Evolutionary conservation across 306 rosid genomes (phyloP).

Genomic region (Acacia acuminata): DNA sequence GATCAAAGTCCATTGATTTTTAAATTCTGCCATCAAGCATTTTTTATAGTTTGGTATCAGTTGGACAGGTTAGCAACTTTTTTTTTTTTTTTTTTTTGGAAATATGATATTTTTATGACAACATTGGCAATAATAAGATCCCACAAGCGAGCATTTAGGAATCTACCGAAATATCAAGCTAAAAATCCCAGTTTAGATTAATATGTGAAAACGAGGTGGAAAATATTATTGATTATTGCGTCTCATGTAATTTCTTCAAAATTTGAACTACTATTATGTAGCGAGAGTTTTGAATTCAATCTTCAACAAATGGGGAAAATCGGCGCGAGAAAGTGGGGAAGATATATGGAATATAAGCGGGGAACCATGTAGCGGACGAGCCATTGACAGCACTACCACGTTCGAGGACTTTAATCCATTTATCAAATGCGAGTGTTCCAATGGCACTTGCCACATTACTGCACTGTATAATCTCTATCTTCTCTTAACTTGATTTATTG

Average conservation of each 20-base stretch:
- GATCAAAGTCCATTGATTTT: no score
- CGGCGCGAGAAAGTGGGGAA: constrained; percentile 9
- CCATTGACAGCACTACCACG: constrained; percentile 31
- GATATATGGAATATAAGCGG: constrained; percentile 67
- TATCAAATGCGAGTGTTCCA: constrained; percentile 68
- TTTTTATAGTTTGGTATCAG: no score
- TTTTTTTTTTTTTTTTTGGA: no score
- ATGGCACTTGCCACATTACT: constrained; percentile 59
- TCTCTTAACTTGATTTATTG: neutral
- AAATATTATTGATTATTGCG: neutral
- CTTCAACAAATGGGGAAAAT: constrained; percentile 55
- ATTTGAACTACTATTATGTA: constrained; percentile 21
- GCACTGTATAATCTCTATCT: constrained; percentile 45
- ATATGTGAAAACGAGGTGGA: neutral
- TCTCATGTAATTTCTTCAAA: neutral
- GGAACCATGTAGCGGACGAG: constrained; percentile 70
- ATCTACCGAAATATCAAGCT: no score
- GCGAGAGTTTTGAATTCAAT: constrained; percentile 64
- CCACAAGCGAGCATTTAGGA: no score
- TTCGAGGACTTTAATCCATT: constrained; percentile 43
- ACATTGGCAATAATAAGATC: no score
- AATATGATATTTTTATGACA: no score
- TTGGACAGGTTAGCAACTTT: neutral
- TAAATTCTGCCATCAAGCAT: no score
- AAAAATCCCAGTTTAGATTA: no score